Evolutionary conservation across 768 basidiomycete species (phyloP).

Genomic region (Leccinum obscurum): DNA sequence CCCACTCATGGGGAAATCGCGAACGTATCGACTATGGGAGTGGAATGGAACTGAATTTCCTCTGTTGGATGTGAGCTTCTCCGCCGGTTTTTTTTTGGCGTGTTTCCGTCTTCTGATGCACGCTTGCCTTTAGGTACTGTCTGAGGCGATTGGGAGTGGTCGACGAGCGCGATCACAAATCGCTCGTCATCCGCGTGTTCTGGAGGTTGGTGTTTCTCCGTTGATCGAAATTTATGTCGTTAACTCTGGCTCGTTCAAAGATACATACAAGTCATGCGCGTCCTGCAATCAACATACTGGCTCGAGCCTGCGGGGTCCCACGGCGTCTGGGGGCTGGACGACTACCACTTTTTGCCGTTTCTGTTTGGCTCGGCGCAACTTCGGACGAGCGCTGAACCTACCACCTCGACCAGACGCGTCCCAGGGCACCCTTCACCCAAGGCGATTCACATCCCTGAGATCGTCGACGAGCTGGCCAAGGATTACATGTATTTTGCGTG

Average conservation of each 20-base stretch:
- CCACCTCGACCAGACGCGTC: slow-evolving; percentile 7
- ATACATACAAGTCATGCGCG: slow-evolving; percentile 80
- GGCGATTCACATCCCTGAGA: slow-evolving; percentile 87
- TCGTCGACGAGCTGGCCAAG: slow-evolving; percentile 88
- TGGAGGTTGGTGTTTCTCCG: slow-evolving; percentile 60
- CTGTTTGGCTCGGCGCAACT: slow-evolving; percentile 84
- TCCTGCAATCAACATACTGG: slow-evolving; percentile 93
- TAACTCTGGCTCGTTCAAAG: slow-evolving; percentile 23
- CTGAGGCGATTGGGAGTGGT: slow-evolving; percentile 71
- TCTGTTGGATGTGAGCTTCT: slow-evolving; percentile 87
- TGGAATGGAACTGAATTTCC: slow-evolving; percentile 97
- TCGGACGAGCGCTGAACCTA: slow-evolving; percentile 11
- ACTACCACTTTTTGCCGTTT: slow-evolving; percentile 96
- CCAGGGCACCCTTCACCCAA: slow-evolving; percentile 84
- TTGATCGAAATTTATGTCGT: background rate
- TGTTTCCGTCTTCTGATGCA: background rate
- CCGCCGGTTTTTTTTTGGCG: background rate
- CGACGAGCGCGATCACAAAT: slow-evolving; percentile 60
- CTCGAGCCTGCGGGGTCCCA: slow-evolving; percentile 99
- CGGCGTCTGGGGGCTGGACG: slow-evolving; percentile 96
- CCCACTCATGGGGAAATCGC: slow-evolving; percentile 88
- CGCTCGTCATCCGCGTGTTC: slow-evolving; percentile 81
- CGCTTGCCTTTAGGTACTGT: slow-evolving; percentile 61
- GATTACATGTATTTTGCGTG: slow-evolving; percentile 98
- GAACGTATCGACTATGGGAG: slow-evolving; percentile 98